These are phyloP conservation scores for Teunomyces stri DNA, from an alignment of 805 yeast species.

Conservation along the genomic window DNA sequence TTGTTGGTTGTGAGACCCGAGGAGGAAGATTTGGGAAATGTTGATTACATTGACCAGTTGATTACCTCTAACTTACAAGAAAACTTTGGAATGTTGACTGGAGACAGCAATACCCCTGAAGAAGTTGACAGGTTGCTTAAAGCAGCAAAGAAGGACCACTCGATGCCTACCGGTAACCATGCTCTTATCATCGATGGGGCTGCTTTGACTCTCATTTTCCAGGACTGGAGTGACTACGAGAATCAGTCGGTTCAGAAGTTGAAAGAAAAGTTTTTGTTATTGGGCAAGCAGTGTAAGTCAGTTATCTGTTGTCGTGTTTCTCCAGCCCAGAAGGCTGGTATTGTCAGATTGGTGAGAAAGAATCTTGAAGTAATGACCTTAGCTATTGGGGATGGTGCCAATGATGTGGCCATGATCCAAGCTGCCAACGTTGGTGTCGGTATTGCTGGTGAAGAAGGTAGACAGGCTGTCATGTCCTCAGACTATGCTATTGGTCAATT, in stretches of 20 bases:
- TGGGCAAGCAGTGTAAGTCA: conserved; percentile 78
- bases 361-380: conserved; percentile 77
- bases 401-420: conserved; percentile 90
- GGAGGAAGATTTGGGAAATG: conserved; percentile 34
- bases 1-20: conserved; percentile 60
- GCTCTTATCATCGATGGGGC: conserved; percentile 82
- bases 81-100: conserved; percentile 39
- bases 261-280: conserved; percentile 53
- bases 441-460: conserved; percentile 89
- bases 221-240: conserved; percentile 39
- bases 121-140: conserved; percentile 33
- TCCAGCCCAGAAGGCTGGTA: conserved; percentile 85
- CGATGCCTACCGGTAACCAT: conserved; percentile 62
- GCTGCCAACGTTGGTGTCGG: conserved; percentile 87
- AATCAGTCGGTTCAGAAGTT: conserved; percentile 20
- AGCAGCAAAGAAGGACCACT: conserved; percentile 56
- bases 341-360: conserved; percentile 73
- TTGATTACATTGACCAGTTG: conserved; percentile 31
- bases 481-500: conserved; percentile 87
- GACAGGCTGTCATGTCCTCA: conserved; percentile 86
- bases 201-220: conserved; percentile 55
- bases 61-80: conserved; percentile 49
- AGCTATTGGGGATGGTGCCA: conserved; percentile 87
- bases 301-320: conserved; percentile 86
- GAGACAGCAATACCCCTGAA: conserved; percentile 28